phyloP scores from a whole-genome alignment of 495 filamentous ascomycete genomes.

The Penicillium coffeae region DNA sequence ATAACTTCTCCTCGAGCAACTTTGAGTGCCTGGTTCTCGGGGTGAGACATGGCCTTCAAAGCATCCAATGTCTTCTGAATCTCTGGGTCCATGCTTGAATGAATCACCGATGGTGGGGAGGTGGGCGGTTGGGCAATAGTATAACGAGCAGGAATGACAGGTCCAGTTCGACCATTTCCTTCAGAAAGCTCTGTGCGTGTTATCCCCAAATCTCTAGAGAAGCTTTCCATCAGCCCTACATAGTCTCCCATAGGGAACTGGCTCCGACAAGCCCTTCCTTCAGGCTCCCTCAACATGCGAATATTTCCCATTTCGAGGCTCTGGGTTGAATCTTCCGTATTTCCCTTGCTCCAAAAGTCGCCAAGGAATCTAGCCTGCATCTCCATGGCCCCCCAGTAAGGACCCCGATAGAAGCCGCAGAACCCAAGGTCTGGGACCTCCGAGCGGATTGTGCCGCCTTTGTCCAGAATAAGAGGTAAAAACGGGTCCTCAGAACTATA shows the following conservation, averaged over 20 bases:
- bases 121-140: not conserved
- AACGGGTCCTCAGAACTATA: constrained; percentile 51
- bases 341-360: constrained; percentile 29
- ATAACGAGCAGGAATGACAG: constrained; percentile 39
- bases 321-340: constrained; percentile 2
- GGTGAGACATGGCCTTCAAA: constrained; percentile 13
- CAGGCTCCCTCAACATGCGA: constrained; percentile 22
- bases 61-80: constrained; percentile 16
- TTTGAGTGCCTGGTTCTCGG: constrained; percentile 1
- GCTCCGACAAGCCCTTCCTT: constrained; percentile 38
- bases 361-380: constrained; percentile 73
- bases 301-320: constrained; percentile 21
- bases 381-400: constrained; percentile 85
- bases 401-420: constrained; percentile 80
- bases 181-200: constrained; percentile 9
- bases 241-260: constrained; percentile 85
- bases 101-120: not conserved
- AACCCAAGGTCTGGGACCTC: constrained; percentile 66
- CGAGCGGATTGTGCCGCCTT: constrained; percentile 58
- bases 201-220: constrained; percentile 51
- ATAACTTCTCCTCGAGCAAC: constrained; percentile 42
- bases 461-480: constrained; percentile 66
- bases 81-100: not conserved
- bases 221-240: constrained; percentile 69
- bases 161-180: constrained; percentile 16